Evolutionary conservation across 805 yeast genomes (phyloP).

Genomic region (Tetrapisispora nanseiensis): DNA sequence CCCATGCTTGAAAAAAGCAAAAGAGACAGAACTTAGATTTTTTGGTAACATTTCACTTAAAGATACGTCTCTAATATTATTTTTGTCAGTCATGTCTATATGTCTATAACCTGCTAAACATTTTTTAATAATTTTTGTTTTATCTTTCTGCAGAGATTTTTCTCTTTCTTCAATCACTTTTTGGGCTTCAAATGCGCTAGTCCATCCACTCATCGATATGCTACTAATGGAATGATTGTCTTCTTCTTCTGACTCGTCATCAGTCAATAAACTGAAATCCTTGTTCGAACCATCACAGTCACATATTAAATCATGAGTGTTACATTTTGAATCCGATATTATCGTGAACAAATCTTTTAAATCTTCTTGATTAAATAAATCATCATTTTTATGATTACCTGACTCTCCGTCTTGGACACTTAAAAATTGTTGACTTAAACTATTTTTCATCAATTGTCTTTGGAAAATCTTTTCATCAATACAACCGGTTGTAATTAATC

Average conservation of each 20-base stretch:
- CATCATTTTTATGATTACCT: constrained; percentile 38
- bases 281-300: constrained; percentile 40
- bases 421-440: constrained; percentile 63
- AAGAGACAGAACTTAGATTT: constrained; percentile 12
- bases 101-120: constrained; percentile 59
- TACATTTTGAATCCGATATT: constrained; percentile 39
- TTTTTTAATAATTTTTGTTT: constrained; percentile 39
- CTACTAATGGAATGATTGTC: not conserved
- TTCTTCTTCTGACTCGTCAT: constrained; percentile 2
- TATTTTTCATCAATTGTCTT: constrained; percentile 77
- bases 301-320: constrained; percentile 75
- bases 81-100: constrained; percentile 36
- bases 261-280: constrained; percentile 16
- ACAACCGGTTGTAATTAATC: constrained; percentile 79
- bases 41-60: constrained; percentile 13
- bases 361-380: constrained; percentile 60
- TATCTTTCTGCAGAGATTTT: constrained; percentile 18
- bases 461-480: constrained; percentile 92
- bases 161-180: constrained; percentile 17
- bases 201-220: constrained; percentile 32
- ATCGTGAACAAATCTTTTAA: constrained; percentile 67
- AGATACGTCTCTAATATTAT: constrained; percentile 12
- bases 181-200: constrained; percentile 43
- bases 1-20: constrained; percentile 23
- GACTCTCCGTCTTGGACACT: constrained; percentile 26